phyloP scores from a whole-genome alignment of 768 basidiomycete species.

The Lactarius pseudohatsudake region DNA sequence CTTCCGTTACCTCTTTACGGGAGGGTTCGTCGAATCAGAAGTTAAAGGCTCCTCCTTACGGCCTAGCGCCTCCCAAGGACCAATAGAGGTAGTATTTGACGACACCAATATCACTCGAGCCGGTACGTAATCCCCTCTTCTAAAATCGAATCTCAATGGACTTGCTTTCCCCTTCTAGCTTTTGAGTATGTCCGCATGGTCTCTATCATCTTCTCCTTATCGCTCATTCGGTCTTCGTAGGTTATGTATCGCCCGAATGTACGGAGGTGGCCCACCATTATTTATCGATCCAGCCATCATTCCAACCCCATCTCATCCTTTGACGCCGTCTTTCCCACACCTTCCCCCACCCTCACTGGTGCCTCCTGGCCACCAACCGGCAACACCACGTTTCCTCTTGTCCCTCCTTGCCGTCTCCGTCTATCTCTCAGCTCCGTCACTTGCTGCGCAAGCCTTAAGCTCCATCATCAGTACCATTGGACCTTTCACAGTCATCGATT shows the following conservation, averaged over 20 bases:
- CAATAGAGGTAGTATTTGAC: constrained; percentile 72
- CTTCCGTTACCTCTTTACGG: constrained; percentile 84
- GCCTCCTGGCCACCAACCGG: constrained; percentile 65
- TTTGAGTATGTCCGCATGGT: constrained; percentile 54
- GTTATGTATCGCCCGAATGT: constrained; percentile 82
- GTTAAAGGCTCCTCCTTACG: constrained; percentile 11
- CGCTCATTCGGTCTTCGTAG: constrained; percentile 40
- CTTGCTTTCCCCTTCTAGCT: constrained; percentile 45
- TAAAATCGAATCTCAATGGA: constrained; percentile 13
- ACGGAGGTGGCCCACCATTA: constrained; percentile 80
- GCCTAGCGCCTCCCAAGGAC: constrained; percentile 41
- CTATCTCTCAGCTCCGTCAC: constrained; percentile 77
- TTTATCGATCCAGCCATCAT: constrained; percentile 63
- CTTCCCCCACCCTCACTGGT: constrained; percentile 30
- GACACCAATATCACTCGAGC: constrained; percentile 87
- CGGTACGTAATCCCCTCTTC: constrained; percentile 49
- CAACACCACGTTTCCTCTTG: constrained; percentile 76
- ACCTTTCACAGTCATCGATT: constrained; percentile 71
- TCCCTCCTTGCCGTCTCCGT: constrained; percentile 85
- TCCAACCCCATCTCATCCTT: constrained; percentile 64
- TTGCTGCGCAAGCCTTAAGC: constrained; percentile 74
- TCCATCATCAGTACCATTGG: constrained; percentile 72
- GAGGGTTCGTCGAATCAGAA: constrained; percentile 68
- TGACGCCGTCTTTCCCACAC: constrained; percentile 62
- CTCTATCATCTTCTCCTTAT: not conserved